These are phyloP conservation scores for Pyricularia pennisetigena DNA, from an alignment of 2,329 filamentous ascomycete species.

Conservation along the genomic window DNA sequence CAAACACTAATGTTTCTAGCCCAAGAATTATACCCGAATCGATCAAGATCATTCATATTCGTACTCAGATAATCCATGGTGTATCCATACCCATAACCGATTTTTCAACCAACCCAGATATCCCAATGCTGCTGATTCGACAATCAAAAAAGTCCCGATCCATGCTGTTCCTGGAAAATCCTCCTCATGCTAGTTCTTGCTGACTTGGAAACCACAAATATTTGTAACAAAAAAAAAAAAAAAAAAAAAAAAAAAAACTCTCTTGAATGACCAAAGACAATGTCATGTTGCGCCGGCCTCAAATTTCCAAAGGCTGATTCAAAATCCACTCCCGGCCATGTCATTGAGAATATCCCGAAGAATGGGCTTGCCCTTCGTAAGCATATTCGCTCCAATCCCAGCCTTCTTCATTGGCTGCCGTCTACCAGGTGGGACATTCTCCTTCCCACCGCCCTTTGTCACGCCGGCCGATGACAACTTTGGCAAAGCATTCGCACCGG, in stretches of 20 bases:
- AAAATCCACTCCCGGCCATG: slow-evolving; percentile 23
- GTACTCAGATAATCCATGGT: not conserved
- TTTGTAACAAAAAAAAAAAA: not conserved
- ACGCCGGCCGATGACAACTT: not conserved
- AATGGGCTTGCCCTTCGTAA: slow-evolving; percentile 58
- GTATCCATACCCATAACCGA: not conserved
- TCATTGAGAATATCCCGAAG: slow-evolving; percentile 74
- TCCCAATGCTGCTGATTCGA: no score
- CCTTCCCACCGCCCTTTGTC: slow-evolving; percentile 22
- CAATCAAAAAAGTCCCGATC: not conserved
- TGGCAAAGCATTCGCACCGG: not conserved
- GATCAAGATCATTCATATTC: not conserved
- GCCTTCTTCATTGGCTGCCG: slow-evolving; percentile 37
- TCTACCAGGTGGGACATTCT: slow-evolving; percentile 26
- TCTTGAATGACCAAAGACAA: not conserved
- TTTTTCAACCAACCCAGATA: not conserved
- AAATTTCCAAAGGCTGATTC: not conserved
- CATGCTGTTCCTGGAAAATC: not conserved
- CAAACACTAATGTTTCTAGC: not conserved
- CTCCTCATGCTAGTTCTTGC: no score
- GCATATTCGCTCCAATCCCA: slow-evolving; percentile 48
- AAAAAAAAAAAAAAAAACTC: not conserved
- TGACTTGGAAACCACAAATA: not conserved
- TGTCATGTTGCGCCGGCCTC: not conserved
- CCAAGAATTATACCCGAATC: not conserved